Conservation (phyloP, 257 asterid species). For the Apocynum venetum region DNA sequence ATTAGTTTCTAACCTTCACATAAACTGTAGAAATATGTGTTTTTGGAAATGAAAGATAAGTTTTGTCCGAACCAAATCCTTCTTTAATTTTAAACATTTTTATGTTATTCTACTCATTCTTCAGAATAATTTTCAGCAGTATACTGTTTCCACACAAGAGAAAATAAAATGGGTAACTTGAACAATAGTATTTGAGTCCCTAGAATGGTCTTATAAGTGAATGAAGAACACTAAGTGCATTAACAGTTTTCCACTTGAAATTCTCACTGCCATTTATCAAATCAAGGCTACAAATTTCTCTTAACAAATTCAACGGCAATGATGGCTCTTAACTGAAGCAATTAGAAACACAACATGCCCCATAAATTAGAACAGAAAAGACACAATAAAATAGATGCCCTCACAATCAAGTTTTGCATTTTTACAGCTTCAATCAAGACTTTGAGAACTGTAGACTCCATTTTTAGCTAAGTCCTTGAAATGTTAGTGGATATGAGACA, state of each 20-base stretch:
- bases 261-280: constrained; percentile 17
- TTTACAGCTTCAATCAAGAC: constrained; percentile 36
- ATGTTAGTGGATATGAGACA: constrained; percentile 21
- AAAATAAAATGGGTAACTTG: background rate
- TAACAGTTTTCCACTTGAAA: constrained; percentile 36
- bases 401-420: background rate
- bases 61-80: too few species aligned
- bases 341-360: background rate
- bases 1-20: too few species aligned
- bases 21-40: too few species aligned
- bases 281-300: constrained; percentile 32
- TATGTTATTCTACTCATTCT: too few species aligned
- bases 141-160: background rate
- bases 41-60: too few species aligned
- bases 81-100: too few species aligned
- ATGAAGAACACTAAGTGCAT: constrained; percentile 33
- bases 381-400: background rate
- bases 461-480: too few species aligned
- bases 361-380: background rate
- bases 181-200: constrained; percentile 16
- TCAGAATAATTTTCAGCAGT: background rate
- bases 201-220: constrained; percentile 45
- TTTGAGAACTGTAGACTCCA: constrained; percentile 14
- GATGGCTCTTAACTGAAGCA: constrained; percentile 32
- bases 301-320: constrained; percentile 36